phyloP scores from a whole-genome alignment of 331 rosid species.

The Quercus phellos region DNA sequence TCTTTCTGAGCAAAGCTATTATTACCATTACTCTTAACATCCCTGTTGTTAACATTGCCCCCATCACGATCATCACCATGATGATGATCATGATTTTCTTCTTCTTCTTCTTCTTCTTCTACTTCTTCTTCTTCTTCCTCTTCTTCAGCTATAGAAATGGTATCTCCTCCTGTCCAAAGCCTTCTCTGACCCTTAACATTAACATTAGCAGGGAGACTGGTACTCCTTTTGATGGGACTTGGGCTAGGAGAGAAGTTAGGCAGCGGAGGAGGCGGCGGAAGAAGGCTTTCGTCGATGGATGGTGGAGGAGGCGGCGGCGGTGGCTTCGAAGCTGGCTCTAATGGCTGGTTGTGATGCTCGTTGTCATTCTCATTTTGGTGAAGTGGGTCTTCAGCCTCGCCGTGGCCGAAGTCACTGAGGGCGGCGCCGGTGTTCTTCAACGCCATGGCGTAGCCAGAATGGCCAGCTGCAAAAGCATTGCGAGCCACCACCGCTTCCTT shows the following conservation, averaged over 20 bases:
- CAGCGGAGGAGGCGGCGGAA: constrained; percentile 65
- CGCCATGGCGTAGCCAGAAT: constrained; percentile 62
- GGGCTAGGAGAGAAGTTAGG: constrained; percentile 65
- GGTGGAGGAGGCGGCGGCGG: constrained; percentile 76
- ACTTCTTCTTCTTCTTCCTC: constrained; percentile 32
- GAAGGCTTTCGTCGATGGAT: constrained; percentile 33
- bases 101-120: constrained; percentile 28
- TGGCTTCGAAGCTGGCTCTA: constrained; percentile 28
- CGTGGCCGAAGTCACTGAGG: constrained; percentile 68
- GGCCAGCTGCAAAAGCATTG: constrained; percentile 76
- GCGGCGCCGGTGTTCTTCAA: constrained; percentile 85
- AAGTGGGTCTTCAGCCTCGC: constrained; percentile 47
- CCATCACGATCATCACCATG: constrained; percentile 8
- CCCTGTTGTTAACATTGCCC: neutral
- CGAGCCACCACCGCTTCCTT: constrained; percentile 68
- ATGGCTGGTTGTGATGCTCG: constrained; percentile 21
- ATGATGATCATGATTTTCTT: neutral
- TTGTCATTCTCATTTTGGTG: neutral
- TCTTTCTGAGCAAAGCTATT: neutral
- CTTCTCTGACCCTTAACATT: neutral
- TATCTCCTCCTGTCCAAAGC: constrained; percentile 3
- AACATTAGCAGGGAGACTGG: constrained; percentile 49
- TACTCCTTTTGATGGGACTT: constrained; percentile 40
- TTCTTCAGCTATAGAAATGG: constrained; percentile 51
- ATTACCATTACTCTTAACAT: neutral